Percentiles rank a stretch among this genome's conserved stretches.
Conservation (phyloP, 805 yeast genomes). For the Schizosaccharomyces lindneri region DNA sequence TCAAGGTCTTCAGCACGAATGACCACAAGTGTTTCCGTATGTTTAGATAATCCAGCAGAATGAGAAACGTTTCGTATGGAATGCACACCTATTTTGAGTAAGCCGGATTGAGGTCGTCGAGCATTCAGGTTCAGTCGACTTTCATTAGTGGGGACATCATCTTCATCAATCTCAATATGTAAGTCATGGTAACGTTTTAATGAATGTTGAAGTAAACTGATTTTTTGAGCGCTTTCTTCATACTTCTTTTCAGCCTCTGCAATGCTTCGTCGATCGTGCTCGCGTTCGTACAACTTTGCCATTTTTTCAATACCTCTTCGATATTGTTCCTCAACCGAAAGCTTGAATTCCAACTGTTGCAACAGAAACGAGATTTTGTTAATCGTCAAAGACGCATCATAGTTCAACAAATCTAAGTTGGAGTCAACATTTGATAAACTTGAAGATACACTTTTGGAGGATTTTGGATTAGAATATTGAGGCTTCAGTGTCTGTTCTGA, state of each 20-base stretch:
- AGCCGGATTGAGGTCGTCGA: constrained; percentile 65
- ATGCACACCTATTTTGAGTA: constrained; percentile 42
- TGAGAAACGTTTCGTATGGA: constrained; percentile 81
- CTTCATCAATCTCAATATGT: constrained; percentile 42
- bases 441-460: background rate
- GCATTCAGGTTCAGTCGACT: constrained; percentile 41
- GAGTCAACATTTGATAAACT: background rate
- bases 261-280: constrained; percentile 68
- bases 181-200: constrained; percentile 73
- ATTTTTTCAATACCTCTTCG: constrained; percentile 79
- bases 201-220: constrained; percentile 59
- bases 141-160: constrained; percentile 36
- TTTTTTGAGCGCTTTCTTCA: constrained; percentile 59
- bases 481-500: background rate
- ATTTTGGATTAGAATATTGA: background rate
- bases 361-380: constrained; percentile 88
- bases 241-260: constrained; percentile 78
- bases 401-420: constrained; percentile 24
- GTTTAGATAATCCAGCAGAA: constrained; percentile 41
- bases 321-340: constrained; percentile 84
- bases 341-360: constrained; percentile 77
- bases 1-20: constrained; percentile 77
- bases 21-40: constrained; percentile 54
- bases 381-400: constrained; percentile 83
- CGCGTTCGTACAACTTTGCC: constrained; percentile 60